Percentiles rank a stretch among this genome's conserved stretches.
Conservation (phyloP, 2,329 filamentous ascomycete species). For the Venturia nashicola region DNA sequence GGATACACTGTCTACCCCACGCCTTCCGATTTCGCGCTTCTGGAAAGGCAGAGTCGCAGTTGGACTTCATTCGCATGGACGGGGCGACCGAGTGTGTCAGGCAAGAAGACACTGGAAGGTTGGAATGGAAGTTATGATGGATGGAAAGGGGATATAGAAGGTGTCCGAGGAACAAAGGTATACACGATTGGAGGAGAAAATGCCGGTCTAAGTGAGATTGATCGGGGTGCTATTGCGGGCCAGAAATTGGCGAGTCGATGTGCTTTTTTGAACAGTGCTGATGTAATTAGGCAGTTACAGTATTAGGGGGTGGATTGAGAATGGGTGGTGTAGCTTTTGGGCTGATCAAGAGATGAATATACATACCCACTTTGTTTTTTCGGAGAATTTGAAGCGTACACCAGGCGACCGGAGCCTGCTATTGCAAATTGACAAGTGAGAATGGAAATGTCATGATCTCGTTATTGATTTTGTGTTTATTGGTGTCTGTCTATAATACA, state of each 20-base stretch:
- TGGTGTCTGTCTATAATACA: neutral
- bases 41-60: neutral
- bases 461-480: neutral
- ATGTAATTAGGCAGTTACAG: conserved; percentile 29
- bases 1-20: neutral
- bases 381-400: too few relatives aligned
- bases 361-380: too few relatives aligned
- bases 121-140: conserved; percentile 24
- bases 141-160: conserved; percentile 18
- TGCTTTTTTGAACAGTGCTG: conserved; percentile 32
- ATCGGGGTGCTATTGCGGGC: conserved; percentile 17
- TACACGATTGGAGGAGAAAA: conserved; percentile 34
- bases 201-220: conserved; percentile 8
- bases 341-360: too few relatives aligned
- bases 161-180: conserved; percentile 23
- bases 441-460: neutral
- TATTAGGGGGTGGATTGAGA: conserved; percentile 12
- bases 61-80: conserved; percentile 12
- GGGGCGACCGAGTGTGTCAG: conserved; percentile 32
- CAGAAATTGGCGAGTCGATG: conserved; percentile 37
- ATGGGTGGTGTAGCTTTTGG: too few relatives aligned
- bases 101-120: conserved; percentile 31
- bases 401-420: neutral
- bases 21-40: neutral
- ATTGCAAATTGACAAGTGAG: neutral